Base-by-base conservation (phyloP, 208 protist species). In the Naegleria lovaniensis region DNA sequence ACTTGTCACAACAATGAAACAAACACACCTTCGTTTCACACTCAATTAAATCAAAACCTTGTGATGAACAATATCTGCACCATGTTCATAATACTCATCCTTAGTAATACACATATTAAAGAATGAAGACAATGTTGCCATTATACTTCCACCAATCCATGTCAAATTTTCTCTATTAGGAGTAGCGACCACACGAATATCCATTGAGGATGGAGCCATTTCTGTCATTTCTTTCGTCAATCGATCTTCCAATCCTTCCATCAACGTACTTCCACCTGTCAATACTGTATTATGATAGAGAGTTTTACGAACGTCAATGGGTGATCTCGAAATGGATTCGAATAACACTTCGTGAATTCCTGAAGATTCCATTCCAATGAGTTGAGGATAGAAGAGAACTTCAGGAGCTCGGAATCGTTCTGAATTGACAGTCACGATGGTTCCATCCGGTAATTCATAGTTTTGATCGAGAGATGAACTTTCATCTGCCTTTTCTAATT, bases 241-340 rank as follows among this genome's bases (percentile, higher is more conserved):
- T 92, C 98, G 96, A 91, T 99, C 98, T 39, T 96, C 96, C 86
- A 99, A 95, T 90, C 99, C 98, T 58, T 95, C 93, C 94, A 98
- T 99, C 95, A 99, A 97, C 22, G 98, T 98, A 43, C 96, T 95
- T 58, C 98, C 97, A 87, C 98, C 98, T 38, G 97, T 97, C 39
- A 99, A 94, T 19, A 99, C 96, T 86, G 98, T 97, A 93, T 99
- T 99, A 84, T 86, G 93, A 92, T 96, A 96, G 48, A 95, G 92
- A 22, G 95, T 67, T 59, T 98, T 96, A 38, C 95, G 90, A 88
- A 93, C 93, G 92, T 98, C 97, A 76, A 98, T 95, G 90, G 97
- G 96, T 92, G 96, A 98, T 93, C 98, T 99, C 94, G 97, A 97
- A 95, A 99, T 99, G 48, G 98, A 98, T 92, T 99, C 96, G 95